These are phyloP conservation scores for Ascobolus immersus DNA, from an alignment of 495 filamentous ascomycete genomes.

Conservation along the genomic window DNA sequence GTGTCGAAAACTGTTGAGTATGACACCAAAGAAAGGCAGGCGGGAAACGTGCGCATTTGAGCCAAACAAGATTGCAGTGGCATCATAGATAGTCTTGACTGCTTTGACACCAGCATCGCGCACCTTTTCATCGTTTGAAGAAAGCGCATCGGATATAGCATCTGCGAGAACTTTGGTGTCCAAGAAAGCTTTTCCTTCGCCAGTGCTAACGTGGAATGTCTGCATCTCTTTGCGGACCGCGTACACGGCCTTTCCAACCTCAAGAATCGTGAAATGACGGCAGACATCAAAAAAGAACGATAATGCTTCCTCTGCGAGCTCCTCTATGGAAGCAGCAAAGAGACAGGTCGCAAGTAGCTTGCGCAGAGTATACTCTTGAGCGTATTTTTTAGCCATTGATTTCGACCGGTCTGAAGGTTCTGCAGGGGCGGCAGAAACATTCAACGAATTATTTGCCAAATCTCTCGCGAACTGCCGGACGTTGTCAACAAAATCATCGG, in stretches of 20 bases:
- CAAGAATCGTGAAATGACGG: constrained; percentile 74
- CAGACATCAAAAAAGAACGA: constrained; percentile 53
- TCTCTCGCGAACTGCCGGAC: constrained; percentile 78
- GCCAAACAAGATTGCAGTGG: constrained; percentile 61
- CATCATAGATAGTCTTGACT: constrained; percentile 49
- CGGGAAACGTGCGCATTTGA: constrained; percentile 37
- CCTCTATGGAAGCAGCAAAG: constrained; percentile 57
- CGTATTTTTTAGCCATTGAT: constrained; percentile 62
- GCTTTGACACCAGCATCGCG: constrained; percentile 62
- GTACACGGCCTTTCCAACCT: constrained; percentile 54
- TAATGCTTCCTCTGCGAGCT: constrained; percentile 46
- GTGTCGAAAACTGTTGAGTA: constrained; percentile 65
- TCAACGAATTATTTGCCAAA: constrained; percentile 29
- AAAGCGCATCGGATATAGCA: constrained; percentile 61
- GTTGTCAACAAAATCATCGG: constrained; percentile 62
- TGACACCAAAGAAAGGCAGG: constrained; percentile 56
- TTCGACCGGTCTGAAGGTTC: constrained; percentile 49
- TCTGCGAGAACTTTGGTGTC: constrained; percentile 71
- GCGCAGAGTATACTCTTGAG: constrained; percentile 54
- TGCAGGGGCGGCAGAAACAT: constrained; percentile 33
- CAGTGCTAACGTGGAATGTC: constrained; percentile 55
- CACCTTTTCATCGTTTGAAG: constrained; percentile 53
- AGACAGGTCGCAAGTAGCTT: constrained; percentile 72
- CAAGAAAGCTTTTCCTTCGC: constrained; percentile 64
- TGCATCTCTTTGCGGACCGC: constrained; percentile 44